Evolutionary conservation across 23 red algal genomes (phyloP).

Genomic region (Gracilaria caudata): DNA sequence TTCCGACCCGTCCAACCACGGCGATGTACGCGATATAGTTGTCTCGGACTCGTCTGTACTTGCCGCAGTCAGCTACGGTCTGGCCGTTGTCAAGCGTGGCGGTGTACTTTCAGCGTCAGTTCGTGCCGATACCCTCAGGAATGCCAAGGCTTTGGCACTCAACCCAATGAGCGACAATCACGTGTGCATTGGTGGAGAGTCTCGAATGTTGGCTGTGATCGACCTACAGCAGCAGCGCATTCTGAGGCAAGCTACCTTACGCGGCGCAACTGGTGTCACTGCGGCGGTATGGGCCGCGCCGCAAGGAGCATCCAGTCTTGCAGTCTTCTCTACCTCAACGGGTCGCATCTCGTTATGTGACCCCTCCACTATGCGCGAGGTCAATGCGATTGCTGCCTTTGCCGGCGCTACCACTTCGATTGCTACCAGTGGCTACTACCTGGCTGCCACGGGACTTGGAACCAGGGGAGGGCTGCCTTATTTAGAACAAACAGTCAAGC

Average conservation of each 20-base stretch:
- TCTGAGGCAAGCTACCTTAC: conserved; percentile 63
- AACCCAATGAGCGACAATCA: conserved; percentile 69
- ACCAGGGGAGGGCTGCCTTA: conserved; percentile 67
- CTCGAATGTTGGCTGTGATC: conserved; percentile 65
- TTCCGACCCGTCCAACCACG: conserved; percentile 5
- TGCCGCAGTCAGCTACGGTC: conserved; percentile 49
- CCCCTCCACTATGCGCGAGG: conserved; percentile 68
- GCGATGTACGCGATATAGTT: conserved; percentile 58
- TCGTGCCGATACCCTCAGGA: conserved; percentile 40
- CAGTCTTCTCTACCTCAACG: conserved; percentile 70
- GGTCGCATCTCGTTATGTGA: conserved; percentile 76
- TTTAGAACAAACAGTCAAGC: conserved; percentile 58
- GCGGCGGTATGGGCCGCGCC: conserved; percentile 38
- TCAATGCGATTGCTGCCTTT: conserved; percentile 73
- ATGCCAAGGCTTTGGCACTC: conserved; percentile 59
- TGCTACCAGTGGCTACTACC: conserved; percentile 46
- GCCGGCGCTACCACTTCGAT: conserved; percentile 55
- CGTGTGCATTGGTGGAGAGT: conserved; percentile 74
- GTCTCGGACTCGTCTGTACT: conserved; percentile 48
- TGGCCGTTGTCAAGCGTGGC: conserved; percentile 57
- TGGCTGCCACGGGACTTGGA: conserved; percentile 66
- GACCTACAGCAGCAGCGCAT: conserved; percentile 61
- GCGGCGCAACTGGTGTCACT: conserved; percentile 62
- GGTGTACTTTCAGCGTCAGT: conserved; percentile 37
- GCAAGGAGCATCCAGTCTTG: conserved; percentile 34